Percentiles rank a stretch among this genome's conserved stretches.
Evolutionary conservation across 352 stramenopile species (phyloP).

Genomic region (Phytophthora europaea): DNA sequence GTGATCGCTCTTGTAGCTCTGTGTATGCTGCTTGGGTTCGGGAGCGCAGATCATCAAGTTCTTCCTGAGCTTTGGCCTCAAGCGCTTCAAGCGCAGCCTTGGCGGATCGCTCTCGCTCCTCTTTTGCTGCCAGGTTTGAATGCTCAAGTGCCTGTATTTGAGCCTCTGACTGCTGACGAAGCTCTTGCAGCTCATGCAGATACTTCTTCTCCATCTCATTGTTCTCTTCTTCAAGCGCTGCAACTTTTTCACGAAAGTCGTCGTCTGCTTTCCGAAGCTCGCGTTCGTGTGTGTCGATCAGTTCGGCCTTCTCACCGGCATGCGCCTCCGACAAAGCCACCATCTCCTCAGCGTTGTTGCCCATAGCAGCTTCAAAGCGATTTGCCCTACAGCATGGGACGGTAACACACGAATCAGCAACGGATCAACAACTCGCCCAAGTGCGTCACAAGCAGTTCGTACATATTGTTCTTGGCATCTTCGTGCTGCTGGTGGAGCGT

Average conservation of each 20-base stretch:
- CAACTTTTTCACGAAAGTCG: slow-evolving; percentile 41
- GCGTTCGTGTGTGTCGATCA: slow-evolving; percentile 38
- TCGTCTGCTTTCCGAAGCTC: slow-evolving; percentile 34
- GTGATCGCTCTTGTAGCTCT: slow-evolving; percentile 30
- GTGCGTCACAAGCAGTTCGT: slow-evolving; percentile 5
- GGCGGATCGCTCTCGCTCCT: slow-evolving; percentile 23
- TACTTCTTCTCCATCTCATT: slow-evolving; percentile 39
- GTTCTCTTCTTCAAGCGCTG: slow-evolving; percentile 44
- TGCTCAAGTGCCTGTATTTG: slow-evolving; percentile 38
- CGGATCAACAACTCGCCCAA: neutral
- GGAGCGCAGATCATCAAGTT: slow-evolving; percentile 37
- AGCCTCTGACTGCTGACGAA: slow-evolving; percentile 38
- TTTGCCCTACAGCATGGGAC: slow-evolving; percentile 27
- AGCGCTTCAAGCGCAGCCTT: slow-evolving; percentile 38
- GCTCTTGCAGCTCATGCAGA: slow-evolving; percentile 45
- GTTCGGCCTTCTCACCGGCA: slow-evolving; percentile 35
- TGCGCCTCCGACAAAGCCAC: slow-evolving; percentile 49
- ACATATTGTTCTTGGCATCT: slow-evolving; percentile 47
- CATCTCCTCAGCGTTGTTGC: slow-evolving; percentile 58
- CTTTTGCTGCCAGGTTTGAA: slow-evolving; percentile 30
- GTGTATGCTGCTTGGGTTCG: slow-evolving; percentile 31
- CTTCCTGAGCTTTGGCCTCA: slow-evolving; percentile 25
- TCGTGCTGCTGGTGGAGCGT: slow-evolving; percentile 58
- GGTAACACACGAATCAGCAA: neutral
- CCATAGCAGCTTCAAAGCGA: slow-evolving; percentile 52